Evolutionary conservation across 192 early-diverging fungal species (phyloP).

Genomic region (Kickxella alabastrina): DNA sequence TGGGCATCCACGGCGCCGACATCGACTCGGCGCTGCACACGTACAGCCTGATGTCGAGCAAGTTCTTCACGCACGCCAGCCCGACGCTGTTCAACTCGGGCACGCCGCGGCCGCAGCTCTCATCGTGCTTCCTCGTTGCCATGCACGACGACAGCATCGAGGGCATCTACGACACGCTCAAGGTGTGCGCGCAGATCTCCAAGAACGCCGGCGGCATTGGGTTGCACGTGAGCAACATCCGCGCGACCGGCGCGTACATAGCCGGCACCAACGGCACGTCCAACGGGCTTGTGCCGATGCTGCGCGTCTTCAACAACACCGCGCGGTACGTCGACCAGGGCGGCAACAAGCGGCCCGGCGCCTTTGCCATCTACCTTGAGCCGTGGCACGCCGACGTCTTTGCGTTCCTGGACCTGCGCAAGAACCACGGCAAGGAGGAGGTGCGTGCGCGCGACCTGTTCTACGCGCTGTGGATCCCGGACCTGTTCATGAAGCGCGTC

Average conservation of each 20-base stretch:
- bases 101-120: conserved; percentile 92
- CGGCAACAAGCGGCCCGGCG: conserved; percentile 96
- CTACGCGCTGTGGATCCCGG: conserved; percentile 96
- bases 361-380: conserved; percentile 98
- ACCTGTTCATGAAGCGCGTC: conserved; percentile 98
- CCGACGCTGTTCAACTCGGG: conserved; percentile 99
- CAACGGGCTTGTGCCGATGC: conserved; percentile 95
- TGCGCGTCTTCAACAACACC: conserved; percentile 97
- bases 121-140: conserved; percentile 90
- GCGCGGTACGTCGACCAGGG: conserved; percentile 99
- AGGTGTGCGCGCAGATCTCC: conserved; percentile 95
- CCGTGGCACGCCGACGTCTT: conserved; percentile 99
- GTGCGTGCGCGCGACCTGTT: conserved; percentile 94
- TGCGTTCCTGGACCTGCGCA: conserved; percentile 91
- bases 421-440: conserved; percentile 99
- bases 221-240: conserved; percentile 95
- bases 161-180: conserved; percentile 97
- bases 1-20: conserved; percentile 94
- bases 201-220: conserved; percentile 98
- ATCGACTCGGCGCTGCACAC: conserved; percentile 91
- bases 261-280: conserved; percentile 97
- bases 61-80: conserved; percentile 94
- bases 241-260: conserved; percentile 92
- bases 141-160: conserved; percentile 98
- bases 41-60: conserved; percentile 88